Conservation (phyloP, 768 basidiomycete species). For the Nidularia sp. region DNA sequence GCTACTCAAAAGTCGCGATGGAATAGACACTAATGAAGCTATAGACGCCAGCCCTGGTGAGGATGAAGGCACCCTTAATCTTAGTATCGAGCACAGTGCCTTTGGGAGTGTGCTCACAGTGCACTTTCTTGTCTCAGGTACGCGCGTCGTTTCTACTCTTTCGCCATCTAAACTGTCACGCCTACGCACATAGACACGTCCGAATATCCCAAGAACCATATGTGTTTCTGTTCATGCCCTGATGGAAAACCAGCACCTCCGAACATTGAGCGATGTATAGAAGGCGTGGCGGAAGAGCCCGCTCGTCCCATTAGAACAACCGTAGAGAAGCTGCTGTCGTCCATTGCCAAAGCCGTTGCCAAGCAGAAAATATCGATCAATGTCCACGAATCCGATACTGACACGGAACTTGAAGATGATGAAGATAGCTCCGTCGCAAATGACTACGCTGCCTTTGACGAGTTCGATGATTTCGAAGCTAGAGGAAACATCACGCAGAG, state of each 20-base stretch:
- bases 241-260: conserved; percentile 16
- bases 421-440: conserved; percentile 17
- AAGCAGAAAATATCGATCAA: conserved; percentile 13
- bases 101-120: conserved; percentile 29
- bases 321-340: conserved; percentile 36
- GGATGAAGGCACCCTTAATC: conserved; percentile 62
- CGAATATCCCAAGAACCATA: conserved; percentile 60
- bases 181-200: conserved; percentile 44
- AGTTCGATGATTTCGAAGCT: conserved; percentile 12
- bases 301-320: conserved; percentile 9
- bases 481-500: conserved; percentile 2
- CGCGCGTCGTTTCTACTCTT: conserved; percentile 4
- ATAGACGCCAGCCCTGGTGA: conserved; percentile 52
- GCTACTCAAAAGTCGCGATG: not conserved
- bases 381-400: conserved; percentile 20
- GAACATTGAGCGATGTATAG: too few species aligned
- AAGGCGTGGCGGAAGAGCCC: too few species aligned
- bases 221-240: conserved; percentile 51
- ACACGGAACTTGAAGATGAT: conserved; percentile 19
- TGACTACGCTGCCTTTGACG: conserved; percentile 33
- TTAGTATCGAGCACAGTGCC: conserved; percentile 32
- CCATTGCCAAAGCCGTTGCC: conserved; percentile 18
- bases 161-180: not conserved
- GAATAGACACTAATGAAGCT: too few species aligned
- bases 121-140: conserved; percentile 49